Conservation (phyloP, 768 basidiomycete species). For the Crepidotus variabilis region DNA sequence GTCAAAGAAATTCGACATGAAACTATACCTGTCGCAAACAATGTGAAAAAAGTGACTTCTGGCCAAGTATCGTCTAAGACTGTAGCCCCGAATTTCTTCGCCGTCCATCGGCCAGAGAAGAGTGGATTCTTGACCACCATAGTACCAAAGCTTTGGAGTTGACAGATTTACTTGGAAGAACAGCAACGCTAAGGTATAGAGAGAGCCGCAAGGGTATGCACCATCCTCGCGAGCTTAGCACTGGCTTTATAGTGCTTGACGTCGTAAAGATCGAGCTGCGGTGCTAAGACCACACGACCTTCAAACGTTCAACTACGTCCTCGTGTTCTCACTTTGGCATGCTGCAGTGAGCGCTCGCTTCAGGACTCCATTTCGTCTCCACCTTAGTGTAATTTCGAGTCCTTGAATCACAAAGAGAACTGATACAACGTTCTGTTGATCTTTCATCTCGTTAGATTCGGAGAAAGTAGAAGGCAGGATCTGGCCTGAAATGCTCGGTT, state of each 20-base stretch:
- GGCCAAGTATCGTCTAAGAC: constrained; percentile 69
- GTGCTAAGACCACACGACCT: too few relatives aligned
- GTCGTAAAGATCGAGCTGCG: too few relatives aligned
- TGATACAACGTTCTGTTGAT: neutral
- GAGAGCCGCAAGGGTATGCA: neutral
- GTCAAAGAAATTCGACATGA: neutral
- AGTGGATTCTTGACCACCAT: constrained; percentile 46
- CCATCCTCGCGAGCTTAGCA: too few relatives aligned
- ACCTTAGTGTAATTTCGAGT: too few relatives aligned
- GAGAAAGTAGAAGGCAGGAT: neutral
- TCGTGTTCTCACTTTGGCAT: too few relatives aligned
- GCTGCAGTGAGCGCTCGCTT: too few relatives aligned
- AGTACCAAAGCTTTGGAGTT: neutral
- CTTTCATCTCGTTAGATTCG: neutral
- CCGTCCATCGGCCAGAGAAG: constrained; percentile 42
- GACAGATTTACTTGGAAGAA: neutral
- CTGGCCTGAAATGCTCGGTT: neutral
- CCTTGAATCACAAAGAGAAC: too few relatives aligned
- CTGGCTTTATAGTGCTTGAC: too few relatives aligned
- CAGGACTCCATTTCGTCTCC: too few relatives aligned
- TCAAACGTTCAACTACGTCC: too few relatives aligned
- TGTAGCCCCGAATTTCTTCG: constrained; percentile 52
- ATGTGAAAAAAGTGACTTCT: constrained; percentile 56
- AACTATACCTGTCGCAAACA: constrained; percentile 51
- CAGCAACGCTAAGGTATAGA: neutral